Evolutionary conservation across 106 monocot species (phyloP).

Genomic region (Dendrobium nobile): DNA sequence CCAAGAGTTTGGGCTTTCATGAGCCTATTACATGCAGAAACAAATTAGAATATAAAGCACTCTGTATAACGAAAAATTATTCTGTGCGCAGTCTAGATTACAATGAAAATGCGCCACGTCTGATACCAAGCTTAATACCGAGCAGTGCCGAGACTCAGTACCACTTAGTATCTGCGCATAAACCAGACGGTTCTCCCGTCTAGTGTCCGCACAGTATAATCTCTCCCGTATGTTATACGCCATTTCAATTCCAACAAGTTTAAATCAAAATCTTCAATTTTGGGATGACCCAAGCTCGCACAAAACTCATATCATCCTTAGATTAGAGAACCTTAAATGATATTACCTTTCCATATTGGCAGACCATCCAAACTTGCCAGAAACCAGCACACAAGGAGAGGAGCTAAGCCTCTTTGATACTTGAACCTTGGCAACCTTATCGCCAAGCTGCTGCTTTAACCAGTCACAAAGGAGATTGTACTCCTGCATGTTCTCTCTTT

Average conservation of each 20-base stretch:
- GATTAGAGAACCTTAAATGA: not conserved
- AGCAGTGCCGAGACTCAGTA: no score
- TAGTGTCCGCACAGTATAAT: no score
- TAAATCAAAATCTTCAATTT: no score
- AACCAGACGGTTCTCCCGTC: no score
- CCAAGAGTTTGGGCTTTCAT: slow-evolving; percentile 96
- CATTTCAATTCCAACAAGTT: not conserved
- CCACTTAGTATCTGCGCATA: no score
- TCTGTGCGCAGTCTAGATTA: no score
- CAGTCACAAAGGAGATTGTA: slow-evolving; percentile 88
- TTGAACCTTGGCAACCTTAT: slow-evolving; percentile 93
- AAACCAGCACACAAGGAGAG: slow-evolving; percentile 96
- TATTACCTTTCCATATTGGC: slow-evolving; percentile 90
- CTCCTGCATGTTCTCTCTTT: slow-evolving; percentile 80
- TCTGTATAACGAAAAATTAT: not conserved
- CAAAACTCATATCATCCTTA: not conserved
- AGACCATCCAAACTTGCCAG: slow-evolving; percentile 97
- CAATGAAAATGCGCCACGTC: no score
- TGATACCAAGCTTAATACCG: no score
- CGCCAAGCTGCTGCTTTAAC: slow-evolving; percentile 96
- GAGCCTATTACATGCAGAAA: slow-evolving; percentile 35
- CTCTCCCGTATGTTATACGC: not conserved
- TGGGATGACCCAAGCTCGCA: not conserved
- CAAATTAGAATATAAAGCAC: not conserved
- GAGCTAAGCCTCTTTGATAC: slow-evolving; percentile 87